phyloP scores from a whole-genome alignment of 352 stramenopile species.

The Elongisporangium prolatum region DNA sequence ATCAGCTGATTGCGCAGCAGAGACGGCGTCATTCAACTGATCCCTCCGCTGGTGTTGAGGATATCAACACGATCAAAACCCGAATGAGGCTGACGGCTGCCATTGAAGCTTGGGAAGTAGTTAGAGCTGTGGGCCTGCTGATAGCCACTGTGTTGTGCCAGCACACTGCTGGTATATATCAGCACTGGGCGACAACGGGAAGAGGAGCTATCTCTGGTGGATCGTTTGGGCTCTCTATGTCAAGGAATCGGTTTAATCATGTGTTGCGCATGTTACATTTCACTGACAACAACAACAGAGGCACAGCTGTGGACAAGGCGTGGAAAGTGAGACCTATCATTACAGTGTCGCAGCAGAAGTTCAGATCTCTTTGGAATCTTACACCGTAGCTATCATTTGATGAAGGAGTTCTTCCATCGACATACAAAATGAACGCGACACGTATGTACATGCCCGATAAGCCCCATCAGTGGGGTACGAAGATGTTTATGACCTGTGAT shows the following conservation, averaged over 20 bases:
- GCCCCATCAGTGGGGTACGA: constrained; percentile 1
- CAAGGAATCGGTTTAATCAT: background rate
- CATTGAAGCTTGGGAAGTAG: no score
- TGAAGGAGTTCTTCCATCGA: background rate
- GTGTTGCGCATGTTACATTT: background rate
- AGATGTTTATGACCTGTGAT: constrained; percentile 1
- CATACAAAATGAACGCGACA: background rate
- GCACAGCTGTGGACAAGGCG: background rate
- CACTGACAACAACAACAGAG: background rate
- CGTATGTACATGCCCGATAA: no score
- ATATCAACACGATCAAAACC: no score
- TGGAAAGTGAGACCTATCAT: background rate
- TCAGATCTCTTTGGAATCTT: background rate
- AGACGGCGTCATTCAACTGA: no score
- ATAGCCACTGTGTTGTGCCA: background rate
- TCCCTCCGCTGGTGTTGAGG: no score
- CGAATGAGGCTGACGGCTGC: no score
- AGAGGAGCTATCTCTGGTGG: background rate
- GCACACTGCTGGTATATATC: background rate
- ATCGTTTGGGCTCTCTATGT: background rate
- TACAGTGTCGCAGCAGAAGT: background rate
- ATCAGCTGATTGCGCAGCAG: no score
- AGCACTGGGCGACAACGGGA: background rate
- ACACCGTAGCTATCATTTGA: background rate
- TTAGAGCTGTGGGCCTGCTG: background rate